Base-by-base conservation (phyloP, 1,284 basidiomycete species). In the Microbotryomycetes sp. region DNA sequence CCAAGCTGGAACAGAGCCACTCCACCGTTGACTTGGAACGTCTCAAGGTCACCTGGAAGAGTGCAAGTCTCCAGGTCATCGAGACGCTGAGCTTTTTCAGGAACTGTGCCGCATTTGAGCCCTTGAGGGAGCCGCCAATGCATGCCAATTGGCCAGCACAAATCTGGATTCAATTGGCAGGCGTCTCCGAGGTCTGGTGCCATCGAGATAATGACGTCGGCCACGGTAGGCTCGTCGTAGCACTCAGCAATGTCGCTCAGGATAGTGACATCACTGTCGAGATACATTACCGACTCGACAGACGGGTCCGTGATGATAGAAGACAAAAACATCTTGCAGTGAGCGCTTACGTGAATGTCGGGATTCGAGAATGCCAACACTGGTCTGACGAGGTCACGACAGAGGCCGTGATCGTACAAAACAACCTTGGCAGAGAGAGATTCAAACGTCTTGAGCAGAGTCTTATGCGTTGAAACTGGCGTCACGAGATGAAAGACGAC, bases 261-360 rank as follows among this genome's bases (percentile, higher is more conserved):
- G 46, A 69, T 59, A 6, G 67, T 66, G 15, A 59, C 55, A 50
- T 69, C 67, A 35, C 60, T 69, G 41, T 69, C 67, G 46, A 69
- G 65, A 52, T 67, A 69, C 6, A 69, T 62, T 13, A 69, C 57
- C 6, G 56, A 57, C 4, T 64, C 62, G 35, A 56, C 11, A 48
- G 61, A 62, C 45, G 54, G 52, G 27, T 21, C 23, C 6, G 56
- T 57, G 51, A 69, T 48, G 56, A 69, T 69, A 11, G 61, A 57
- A 46, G 65, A 28, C 21, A 69, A 62, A 58, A 67, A 69, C 58
- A 69, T 57, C 59, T 69, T 69, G 65, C 67, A 69, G 52, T 67
- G 67, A 3, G 67, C 67, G 27, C 59, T 61, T 27, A 59, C 47
- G 59, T 69, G 67, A 27, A 69, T 69, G 45, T 58, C 61, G 23